These are phyloP conservation scores for Phlebiopsis gigantea DNA, from an alignment of 768 basidiomycete species.

Conservation along the genomic window DNA sequence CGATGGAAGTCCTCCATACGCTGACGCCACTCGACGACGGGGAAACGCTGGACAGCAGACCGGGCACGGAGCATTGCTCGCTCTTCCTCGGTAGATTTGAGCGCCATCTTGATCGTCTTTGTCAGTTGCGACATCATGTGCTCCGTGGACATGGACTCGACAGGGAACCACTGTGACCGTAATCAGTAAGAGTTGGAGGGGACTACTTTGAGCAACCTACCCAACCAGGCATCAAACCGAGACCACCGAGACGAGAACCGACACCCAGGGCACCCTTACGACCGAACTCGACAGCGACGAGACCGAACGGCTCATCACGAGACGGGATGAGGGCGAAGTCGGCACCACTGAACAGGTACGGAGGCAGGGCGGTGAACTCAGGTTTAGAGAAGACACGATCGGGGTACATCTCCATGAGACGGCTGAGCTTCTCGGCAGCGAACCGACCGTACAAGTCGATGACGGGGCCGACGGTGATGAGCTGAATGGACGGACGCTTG, in stretches of 20 bases:
- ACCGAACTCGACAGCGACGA: constrained; percentile 95
- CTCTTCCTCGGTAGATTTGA: constrained; percentile 88
- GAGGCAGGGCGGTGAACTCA: constrained; percentile 91
- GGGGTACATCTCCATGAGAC: constrained; percentile 93
- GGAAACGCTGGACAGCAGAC: constrained; percentile 94
- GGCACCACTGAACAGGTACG: constrained; percentile 90
- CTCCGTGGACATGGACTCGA: constrained; percentile 86
- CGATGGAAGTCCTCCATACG: constrained; percentile 92
- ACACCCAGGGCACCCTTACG: constrained; percentile 95
- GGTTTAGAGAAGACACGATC: constrained; percentile 95
- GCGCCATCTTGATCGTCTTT: constrained; percentile 91
- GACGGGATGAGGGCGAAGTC: constrained; percentile 96
- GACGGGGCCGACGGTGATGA: constrained; percentile 89
- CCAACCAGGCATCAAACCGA: constrained; percentile 98
- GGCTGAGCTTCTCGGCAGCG: constrained; percentile 88
- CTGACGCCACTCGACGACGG: constrained; percentile 96
- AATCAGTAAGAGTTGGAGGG: neutral
- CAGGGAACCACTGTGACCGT: constrained; percentile 82
- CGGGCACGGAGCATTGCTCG: constrained; percentile 89
- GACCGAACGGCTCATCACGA: constrained; percentile 93
- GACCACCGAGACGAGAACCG: constrained; percentile 88
- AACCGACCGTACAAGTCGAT: constrained; percentile 95
- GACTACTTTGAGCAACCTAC: constrained; percentile 39
- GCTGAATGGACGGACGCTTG: constrained; percentile 79
- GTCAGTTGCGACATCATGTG: constrained; percentile 94